phyloP scores from a whole-genome alignment of 805 yeast species.

The Candida sakaeoensis region DNA sequence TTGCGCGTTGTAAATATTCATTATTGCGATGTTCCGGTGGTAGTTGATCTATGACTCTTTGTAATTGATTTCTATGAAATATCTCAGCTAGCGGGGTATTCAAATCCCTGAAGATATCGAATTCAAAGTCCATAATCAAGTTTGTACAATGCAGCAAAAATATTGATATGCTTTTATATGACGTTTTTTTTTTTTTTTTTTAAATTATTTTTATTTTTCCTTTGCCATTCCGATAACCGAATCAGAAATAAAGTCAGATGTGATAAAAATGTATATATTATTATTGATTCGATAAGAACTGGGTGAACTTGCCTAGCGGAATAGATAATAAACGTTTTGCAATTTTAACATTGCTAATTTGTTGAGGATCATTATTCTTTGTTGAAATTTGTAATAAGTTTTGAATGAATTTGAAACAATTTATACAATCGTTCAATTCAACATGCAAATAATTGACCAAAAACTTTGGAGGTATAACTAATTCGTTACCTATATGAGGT shows the following conservation, averaged over 20 bases:
- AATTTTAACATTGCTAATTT: slow-evolving; percentile 21
- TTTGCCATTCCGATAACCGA: neutral
- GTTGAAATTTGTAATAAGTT: slow-evolving; percentile 20
- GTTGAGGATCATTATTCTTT: slow-evolving; percentile 17
- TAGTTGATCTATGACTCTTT: slow-evolving; percentile 9
- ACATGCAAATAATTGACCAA: slow-evolving; percentile 14
- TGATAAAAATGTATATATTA: neutral
- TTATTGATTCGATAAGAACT: neutral
- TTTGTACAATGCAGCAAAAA: no score
- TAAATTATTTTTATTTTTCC: neutral
- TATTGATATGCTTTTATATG: neutral
- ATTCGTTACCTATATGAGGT: slow-evolving; percentile 13
- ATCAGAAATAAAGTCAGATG: neutral
- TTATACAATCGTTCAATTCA: slow-evolving; percentile 15
- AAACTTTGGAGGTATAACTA: slow-evolving; percentile 19
- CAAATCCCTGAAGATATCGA: slow-evolving; percentile 20
- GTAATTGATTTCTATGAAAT: slow-evolving; percentile 15
- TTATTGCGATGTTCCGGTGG: slow-evolving; percentile 14
- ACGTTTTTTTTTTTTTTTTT: neutral
- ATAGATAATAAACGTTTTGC: slow-evolving; percentile 17
- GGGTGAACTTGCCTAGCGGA: slow-evolving; percentile 13
- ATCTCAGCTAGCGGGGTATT: slow-evolving; percentile 19
- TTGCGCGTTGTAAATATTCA: slow-evolving; percentile 6
- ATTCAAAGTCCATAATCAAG: slow-evolving; percentile 8
- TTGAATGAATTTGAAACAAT: slow-evolving; percentile 25